phyloP scores from a whole-genome alignment of 208 protist species.

The Trypanosoma rangeli region DNA sequence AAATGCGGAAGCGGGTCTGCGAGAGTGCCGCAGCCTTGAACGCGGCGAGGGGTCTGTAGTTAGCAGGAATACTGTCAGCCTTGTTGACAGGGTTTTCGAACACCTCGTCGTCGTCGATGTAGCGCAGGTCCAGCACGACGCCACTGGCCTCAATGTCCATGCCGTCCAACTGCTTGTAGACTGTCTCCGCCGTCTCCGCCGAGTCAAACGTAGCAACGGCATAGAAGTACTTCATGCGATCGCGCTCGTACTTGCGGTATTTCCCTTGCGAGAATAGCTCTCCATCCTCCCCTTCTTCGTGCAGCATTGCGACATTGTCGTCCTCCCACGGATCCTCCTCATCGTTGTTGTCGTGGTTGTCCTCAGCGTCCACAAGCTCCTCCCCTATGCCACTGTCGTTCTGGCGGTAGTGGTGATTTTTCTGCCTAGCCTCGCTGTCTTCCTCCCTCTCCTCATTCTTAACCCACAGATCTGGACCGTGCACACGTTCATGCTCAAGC shows the following conservation, averaged over 20 bases:
- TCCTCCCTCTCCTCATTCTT: slow-evolving; percentile 41
- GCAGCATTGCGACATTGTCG: slow-evolving; percentile 73
- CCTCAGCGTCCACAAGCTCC: neutral
- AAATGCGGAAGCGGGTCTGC: slow-evolving; percentile 90
- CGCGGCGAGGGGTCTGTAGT: slow-evolving; percentile 77
- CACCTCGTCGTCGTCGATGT: slow-evolving; percentile 94
- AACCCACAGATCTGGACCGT: slow-evolving; percentile 87
- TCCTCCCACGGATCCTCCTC: slow-evolving; percentile 77
- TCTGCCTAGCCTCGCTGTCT: neutral
- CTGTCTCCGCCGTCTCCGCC: slow-evolving; percentile 81
- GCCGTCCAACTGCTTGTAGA: slow-evolving; percentile 95
- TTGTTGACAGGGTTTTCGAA: slow-evolving; percentile 70
- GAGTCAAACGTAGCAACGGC: slow-evolving; percentile 96
- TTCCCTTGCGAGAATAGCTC: slow-evolving; percentile 91
- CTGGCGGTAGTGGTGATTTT: neutral
- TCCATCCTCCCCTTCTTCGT: slow-evolving; percentile 80
- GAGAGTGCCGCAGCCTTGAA: slow-evolving; percentile 85
- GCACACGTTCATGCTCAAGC: slow-evolving; percentile 82
- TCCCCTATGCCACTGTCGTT: slow-evolving; percentile 10
- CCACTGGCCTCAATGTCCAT: slow-evolving; percentile 95
- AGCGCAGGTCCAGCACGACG: slow-evolving; percentile 95
- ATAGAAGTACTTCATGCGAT: slow-evolving; percentile 97
- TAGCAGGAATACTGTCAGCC: slow-evolving; percentile 67
- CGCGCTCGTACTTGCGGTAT: slow-evolving; percentile 93
- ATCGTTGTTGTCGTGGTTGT: slow-evolving; percentile 23